phyloP scores from a whole-genome alignment of 208 protist genomes.

The Leishmania martiniquensis region DNA sequence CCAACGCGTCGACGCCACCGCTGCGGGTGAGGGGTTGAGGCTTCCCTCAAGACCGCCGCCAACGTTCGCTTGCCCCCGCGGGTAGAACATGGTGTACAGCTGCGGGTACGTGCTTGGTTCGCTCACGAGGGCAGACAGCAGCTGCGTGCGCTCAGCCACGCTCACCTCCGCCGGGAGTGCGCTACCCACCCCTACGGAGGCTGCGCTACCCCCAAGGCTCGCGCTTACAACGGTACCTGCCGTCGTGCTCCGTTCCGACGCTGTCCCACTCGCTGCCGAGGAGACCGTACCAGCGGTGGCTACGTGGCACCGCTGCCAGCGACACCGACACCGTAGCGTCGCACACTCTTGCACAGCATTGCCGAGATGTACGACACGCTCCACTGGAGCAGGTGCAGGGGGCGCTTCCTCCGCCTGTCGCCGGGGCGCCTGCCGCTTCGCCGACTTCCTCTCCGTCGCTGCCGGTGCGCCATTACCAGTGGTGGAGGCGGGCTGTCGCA shows the following conservation, averaged over 20 bases:
- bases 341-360: slow-evolving; percentile 14
- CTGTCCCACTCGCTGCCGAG: not conserved
- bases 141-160: slow-evolving; percentile 20
- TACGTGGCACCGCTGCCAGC: slow-evolving; percentile 1
- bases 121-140: slow-evolving; percentile 18
- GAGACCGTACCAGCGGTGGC: not conserved
- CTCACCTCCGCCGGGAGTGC: slow-evolving; percentile 12
- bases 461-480: not conserved
- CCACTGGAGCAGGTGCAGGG: not conserved
- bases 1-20: not conserved
- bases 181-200: not conserved
- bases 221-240: not conserved
- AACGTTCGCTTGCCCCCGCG: slow-evolving; percentile 3
- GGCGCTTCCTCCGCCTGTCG: not conserved
- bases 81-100: slow-evolving; percentile 31
- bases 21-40: not conserved
- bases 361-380: slow-evolving; percentile 10
- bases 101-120: slow-evolving; percentile 23
- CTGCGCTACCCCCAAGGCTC: not conserved
- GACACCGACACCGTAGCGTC: slow-evolving; percentile 18
- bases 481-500: not conserved
- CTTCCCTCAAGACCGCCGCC: not conserved
- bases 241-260: slow-evolving; percentile 1
- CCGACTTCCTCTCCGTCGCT: not conserved
- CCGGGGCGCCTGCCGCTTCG: not conserved